Percentiles rank a stretch among this genome's conserved stretches.
phyloP scores from a whole-genome alignment of 805 yeast species.

The Candida methanosorbosa region DNA sequence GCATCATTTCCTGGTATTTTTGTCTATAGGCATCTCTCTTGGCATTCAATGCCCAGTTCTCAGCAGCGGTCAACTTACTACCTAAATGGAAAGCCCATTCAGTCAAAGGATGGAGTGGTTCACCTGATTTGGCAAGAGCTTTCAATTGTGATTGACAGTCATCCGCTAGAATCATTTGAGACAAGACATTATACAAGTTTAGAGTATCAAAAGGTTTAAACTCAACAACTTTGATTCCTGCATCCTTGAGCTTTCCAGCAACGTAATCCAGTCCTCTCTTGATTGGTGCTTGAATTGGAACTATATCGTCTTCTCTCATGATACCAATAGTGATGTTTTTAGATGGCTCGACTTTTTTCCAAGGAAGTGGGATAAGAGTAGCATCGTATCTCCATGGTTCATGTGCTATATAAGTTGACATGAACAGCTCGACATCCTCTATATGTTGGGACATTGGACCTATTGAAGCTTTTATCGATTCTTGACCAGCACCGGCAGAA shows the following conservation, averaged over 20 bases:
- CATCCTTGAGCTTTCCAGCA: conserved; percentile 43
- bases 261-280: conserved; percentile 46
- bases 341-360: conserved; percentile 5
- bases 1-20: conserved; percentile 45
- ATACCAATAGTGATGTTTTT: conserved; percentile 39
- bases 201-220: conserved; percentile 52
- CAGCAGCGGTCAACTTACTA: conserved; percentile 34
- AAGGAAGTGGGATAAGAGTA: not conserved
- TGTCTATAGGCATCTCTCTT: conserved; percentile 52
- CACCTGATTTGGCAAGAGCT: conserved; percentile 52
- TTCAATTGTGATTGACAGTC: conserved; percentile 53
- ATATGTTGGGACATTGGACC: conserved; percentile 46
- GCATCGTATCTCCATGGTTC: conserved; percentile 14
- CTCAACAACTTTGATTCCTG: conserved; percentile 49
- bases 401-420: conserved; percentile 20
- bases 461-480: too few species aligned
- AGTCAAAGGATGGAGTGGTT: conserved; percentile 58
- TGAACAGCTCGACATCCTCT: conserved; percentile 40
- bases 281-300: conserved; percentile 49
- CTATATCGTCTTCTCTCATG: conserved; percentile 42
- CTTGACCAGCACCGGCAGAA: conserved; percentile 20
- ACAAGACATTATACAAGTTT: conserved; percentile 51
- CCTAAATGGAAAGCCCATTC: conserved; percentile 54
- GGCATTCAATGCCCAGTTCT: conserved; percentile 45
- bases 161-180: conserved; percentile 52